These are phyloP conservation scores for Tolypocladium sp. DNA, from an alignment of 2,329 filamentous ascomycete species.

Conservation along the genomic window DNA sequence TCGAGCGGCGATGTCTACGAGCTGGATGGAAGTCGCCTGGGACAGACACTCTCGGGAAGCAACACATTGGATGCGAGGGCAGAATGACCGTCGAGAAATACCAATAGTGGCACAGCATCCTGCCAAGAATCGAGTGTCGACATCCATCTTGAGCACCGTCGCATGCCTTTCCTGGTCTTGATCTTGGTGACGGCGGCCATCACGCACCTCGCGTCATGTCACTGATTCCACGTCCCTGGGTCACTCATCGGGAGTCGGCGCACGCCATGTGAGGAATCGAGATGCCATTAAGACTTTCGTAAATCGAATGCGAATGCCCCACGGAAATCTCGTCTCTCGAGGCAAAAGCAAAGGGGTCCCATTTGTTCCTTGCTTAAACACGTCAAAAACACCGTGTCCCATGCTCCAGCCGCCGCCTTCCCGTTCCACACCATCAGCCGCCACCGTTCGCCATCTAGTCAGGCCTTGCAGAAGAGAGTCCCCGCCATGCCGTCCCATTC, in stretches of 20 bases:
- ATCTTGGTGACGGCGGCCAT: not conserved
- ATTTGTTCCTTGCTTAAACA: conserved; percentile 21
- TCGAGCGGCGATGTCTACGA: not conserved
- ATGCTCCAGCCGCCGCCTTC: conserved; percentile 22
- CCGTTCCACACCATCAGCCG: not conserved
- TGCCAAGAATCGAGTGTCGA: not conserved
- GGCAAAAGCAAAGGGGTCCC: conserved; percentile 15
- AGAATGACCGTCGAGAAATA: not conserved
- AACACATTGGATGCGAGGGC: no score
- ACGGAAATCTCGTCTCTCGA: conserved; percentile 16
- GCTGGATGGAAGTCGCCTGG: not conserved
- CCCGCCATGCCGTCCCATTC: not conserved
- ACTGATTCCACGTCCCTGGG: not conserved
- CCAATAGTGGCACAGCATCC: not conserved
- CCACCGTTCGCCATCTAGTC: not conserved
- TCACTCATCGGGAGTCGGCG: conserved; percentile 6
- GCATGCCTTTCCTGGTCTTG: not conserved
- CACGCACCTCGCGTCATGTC: not conserved
- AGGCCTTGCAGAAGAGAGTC: not conserved
- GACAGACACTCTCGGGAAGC: not conserved
- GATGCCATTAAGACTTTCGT: conserved; percentile 24
- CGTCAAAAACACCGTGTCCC: conserved; percentile 24
- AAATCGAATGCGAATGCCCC: conserved; percentile 16
- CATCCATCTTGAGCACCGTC: not conserved
- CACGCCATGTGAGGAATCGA: conserved; percentile 16